phyloP scores from a whole-genome alignment of 1,284 basidiomycete genomes.

The Quambalaria eucalypti region DNA sequence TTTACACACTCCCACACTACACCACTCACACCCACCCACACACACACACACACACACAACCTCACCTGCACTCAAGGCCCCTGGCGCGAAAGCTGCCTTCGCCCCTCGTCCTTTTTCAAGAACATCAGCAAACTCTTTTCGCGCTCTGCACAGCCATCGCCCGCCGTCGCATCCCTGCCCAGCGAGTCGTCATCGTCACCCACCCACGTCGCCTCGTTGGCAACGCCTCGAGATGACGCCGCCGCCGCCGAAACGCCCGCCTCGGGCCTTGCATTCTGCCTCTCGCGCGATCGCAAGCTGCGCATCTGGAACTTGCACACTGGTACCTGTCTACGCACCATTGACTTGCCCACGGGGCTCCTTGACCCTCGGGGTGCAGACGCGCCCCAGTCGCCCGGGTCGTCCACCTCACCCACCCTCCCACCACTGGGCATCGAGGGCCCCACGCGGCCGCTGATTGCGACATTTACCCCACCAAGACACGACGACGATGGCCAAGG shows the following conservation, averaged over 20 bases:
- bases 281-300: slow-evolving; percentile 31
- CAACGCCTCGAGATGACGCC: neutral
- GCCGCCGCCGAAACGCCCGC: no score
- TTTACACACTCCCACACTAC: no score
- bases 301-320: slow-evolving; percentile 38
- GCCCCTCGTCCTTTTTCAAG: neutral
- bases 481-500: slow-evolving; percentile 1
- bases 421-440: slow-evolving; percentile 14
- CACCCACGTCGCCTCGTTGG: neutral
- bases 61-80: no score
- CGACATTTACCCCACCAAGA: slow-evolving; percentile 22
- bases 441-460: slow-evolving; percentile 13
- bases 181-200: neutral
- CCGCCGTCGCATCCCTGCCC: neutral
- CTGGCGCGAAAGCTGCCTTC: neutral
- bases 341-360: slow-evolving; percentile 24
- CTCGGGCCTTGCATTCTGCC: neutral
- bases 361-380: slow-evolving; percentile 10
- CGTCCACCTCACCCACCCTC: slow-evolving; percentile 9
- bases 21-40: no score
- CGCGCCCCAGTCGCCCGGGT: no score
- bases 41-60: no score
- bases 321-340: slow-evolving; percentile 35
- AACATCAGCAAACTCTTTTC: neutral
- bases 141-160: neutral